Evolutionary conservation across 2,329 filamentous ascomycete genomes (phyloP).

Genomic region (Fusarium haematococcum): DNA sequence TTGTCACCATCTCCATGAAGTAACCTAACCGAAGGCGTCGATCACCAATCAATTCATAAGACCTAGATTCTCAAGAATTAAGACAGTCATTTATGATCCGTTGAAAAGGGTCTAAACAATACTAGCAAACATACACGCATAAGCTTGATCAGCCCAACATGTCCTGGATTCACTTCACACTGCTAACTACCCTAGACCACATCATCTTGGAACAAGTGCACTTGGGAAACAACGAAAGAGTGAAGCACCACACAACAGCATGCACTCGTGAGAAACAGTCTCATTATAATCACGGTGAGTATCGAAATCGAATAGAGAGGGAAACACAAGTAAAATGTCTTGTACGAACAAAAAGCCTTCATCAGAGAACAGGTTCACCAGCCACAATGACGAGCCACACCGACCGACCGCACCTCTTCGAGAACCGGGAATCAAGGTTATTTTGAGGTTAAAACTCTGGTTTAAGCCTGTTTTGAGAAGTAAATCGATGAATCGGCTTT

Average conservation of each 20-base stretch:
- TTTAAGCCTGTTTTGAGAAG: not conserved
- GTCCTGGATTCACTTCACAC: not conserved
- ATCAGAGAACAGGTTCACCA: not conserved
- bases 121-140: not conserved
- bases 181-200: not conserved
- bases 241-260: not conserved
- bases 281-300: fast-evolving
- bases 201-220: not conserved
- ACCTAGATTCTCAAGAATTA: too few species aligned
- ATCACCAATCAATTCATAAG: too few species aligned
- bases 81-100: not conserved
- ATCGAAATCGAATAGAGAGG: too few species aligned
- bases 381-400: not conserved
- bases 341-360: not conserved
- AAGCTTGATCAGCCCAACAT: not conserved
- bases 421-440: not conserved
- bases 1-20: too few species aligned
- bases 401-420: not conserved
- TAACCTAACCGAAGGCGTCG: too few species aligned
- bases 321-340: not conserved
- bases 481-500: not conserved
- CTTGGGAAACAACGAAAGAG: not conserved
- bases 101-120: not conserved
- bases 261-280: not conserved
- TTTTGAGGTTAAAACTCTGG: not conserved